phyloP scores from a whole-genome alignment of 2,329 filamentous ascomycete species.

The Penicillium sp. region DNA sequence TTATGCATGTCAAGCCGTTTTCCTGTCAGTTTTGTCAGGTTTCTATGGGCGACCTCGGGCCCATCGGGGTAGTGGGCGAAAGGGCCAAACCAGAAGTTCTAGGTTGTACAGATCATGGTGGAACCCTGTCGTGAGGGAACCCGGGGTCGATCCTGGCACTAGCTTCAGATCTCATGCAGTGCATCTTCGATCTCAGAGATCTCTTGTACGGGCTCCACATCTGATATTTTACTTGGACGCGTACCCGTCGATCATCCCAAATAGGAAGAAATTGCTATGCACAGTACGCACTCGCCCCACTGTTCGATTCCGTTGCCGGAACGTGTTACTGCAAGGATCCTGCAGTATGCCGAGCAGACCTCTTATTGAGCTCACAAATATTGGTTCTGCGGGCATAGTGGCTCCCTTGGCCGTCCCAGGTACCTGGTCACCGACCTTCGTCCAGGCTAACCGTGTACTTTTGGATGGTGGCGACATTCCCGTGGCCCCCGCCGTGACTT shows the following conservation, averaged over 20 bases:
- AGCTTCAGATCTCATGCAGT: constrained; percentile 25
- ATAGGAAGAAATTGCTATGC: not conserved
- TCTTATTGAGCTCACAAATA: constrained; percentile 16
- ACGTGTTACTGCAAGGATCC: constrained; percentile 28
- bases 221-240: not conserved
- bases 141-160: constrained; percentile 18
- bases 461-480: constrained; percentile 23
- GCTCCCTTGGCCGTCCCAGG: constrained; percentile 18
- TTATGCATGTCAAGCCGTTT: constrained; percentile 19
- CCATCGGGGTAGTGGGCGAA: constrained; percentile 4
- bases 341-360: constrained; percentile 11
- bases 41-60: not conserved
- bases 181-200: constrained; percentile 23
- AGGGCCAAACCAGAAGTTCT: constrained; percentile 7
- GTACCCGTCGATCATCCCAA: constrained; percentile 3
- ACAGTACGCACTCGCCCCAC: constrained; percentile 8
- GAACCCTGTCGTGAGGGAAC: constrained; percentile 5
- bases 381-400: constrained; percentile 5
- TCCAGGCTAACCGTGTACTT: constrained; percentile 17
- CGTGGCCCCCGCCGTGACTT: not conserved
- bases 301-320: constrained; percentile 14
- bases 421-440: constrained; percentile 17
- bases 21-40: constrained; percentile 7
- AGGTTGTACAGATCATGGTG: constrained; percentile 5
- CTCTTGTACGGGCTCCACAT: constrained; percentile 7